phyloP scores from a whole-genome alignment of 139 green algal genomes.

The Tetratostichococcus sp. region DNA sequence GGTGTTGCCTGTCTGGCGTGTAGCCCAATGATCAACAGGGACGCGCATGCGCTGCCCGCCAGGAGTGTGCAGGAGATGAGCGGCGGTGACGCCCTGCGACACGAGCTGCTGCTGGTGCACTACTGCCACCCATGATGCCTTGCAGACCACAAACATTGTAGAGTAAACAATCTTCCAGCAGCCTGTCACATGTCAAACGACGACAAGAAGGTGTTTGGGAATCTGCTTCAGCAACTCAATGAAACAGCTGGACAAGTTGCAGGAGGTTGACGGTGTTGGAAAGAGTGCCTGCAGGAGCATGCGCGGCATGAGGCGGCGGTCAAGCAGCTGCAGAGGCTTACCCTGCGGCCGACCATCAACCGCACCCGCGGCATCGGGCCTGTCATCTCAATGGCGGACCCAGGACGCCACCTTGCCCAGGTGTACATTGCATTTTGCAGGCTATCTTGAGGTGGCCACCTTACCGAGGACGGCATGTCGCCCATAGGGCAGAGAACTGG shows the following conservation, averaged over 20 bases:
- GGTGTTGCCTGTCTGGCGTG: no score
- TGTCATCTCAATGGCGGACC: slow-evolving; percentile 10
- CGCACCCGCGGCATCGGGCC: slow-evolving; percentile 1
- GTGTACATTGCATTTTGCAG: no score
- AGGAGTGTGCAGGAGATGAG: slow-evolving; percentile 18
- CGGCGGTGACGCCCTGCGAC: slow-evolving; percentile 11
- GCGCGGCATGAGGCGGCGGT: slow-evolving; percentile 7
- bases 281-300: slow-evolving; percentile 26
- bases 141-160: neutral
- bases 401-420: neutral
- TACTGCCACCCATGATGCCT: no score
- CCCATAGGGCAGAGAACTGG: no score
- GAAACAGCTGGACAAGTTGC: no score
- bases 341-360: slow-evolving; percentile 15
- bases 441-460: no score
- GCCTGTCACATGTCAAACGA: no score
- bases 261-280: no score
- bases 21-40: slow-evolving; percentile 12
- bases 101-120: slow-evolving; percentile 1
- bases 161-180: neutral
- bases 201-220: no score
- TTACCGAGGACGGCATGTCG: no score
- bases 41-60: neutral
- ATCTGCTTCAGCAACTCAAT: no score
- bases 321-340: slow-evolving; percentile 19